Percentiles rank a stretch among this genome's conserved stretches.
phyloP scores from a whole-genome alignment of 768 basidiomycete genomes.

The Daedalea quercina region DNA sequence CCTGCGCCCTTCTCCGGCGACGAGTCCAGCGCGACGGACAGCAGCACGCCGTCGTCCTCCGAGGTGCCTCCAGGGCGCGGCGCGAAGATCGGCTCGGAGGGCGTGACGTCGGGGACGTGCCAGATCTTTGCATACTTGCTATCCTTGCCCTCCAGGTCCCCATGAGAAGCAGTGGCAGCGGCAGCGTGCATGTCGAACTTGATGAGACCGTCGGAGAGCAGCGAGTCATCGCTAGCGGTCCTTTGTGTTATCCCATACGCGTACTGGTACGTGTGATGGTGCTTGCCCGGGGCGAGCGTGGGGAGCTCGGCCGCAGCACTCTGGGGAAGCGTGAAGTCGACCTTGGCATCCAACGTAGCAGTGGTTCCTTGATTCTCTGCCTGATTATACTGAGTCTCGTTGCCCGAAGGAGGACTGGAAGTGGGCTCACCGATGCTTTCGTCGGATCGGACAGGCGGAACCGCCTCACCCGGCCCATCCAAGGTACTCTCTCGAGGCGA shows the following conservation, averaged over 20 bases:
- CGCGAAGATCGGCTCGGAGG: constrained; percentile 33
- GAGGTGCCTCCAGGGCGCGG: constrained; percentile 17
- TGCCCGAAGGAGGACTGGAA: background rate
- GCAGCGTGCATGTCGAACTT: constrained; percentile 27
- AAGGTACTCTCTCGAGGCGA: constrained; percentile 15
- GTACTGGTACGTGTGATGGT: constrained; percentile 21
- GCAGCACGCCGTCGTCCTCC: constrained; percentile 32
- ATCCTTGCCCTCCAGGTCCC: background rate
- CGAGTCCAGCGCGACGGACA: constrained; percentile 30
- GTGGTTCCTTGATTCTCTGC: background rate
- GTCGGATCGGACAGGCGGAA: constrained; percentile 18
- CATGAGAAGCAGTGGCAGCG: constrained; percentile 5
- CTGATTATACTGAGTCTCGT: background rate
- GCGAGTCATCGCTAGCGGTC: constrained; percentile 12
- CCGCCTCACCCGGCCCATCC: constrained; percentile 21
- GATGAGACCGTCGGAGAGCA: constrained; percentile 28
- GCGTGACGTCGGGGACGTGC: constrained; percentile 23
- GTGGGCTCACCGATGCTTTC: background rate
- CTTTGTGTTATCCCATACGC: constrained; percentile 9
- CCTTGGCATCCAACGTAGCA: constrained; percentile 13
- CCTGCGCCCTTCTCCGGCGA: constrained; percentile 12
- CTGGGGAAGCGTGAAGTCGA: constrained; percentile 11
- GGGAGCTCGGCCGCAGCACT: constrained; percentile 25
- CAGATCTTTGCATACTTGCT: constrained; percentile 14
- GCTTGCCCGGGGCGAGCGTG: constrained; percentile 24